phyloP scores from a whole-genome alignment of 2,329 filamentous ascomycete species.

The Xylaria sp. region DNA sequence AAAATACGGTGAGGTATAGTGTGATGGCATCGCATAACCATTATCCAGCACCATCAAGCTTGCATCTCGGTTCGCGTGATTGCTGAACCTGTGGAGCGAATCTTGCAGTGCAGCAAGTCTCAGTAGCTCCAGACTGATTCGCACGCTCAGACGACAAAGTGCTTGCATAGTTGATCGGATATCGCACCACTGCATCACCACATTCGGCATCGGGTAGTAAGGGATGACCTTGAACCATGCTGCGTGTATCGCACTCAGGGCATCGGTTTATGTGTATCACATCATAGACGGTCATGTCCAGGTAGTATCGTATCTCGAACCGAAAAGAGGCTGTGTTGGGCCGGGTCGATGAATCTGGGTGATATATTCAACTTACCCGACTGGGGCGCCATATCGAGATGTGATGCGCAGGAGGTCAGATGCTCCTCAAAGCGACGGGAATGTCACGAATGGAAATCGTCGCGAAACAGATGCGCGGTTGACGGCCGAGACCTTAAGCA shows the following conservation, averaged over 20 bases:
- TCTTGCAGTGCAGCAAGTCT: neutral
- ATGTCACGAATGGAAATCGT: neutral
- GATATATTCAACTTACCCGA: conserved; percentile 24
- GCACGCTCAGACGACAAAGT: neutral
- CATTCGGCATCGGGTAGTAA: neutral
- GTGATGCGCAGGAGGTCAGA: neutral
- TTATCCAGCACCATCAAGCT: neutral
- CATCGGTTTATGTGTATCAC: too few species aligned
- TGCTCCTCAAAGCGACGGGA: conserved; percentile 5
- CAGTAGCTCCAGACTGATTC: neutral
- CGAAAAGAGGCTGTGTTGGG: neutral
- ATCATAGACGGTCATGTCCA: neutral
- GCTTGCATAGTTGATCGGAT: neutral
- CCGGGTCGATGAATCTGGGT: neutral
- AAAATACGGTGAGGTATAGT: too few species aligned
- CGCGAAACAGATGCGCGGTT: neutral
- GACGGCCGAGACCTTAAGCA: neutral
- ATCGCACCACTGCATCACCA: neutral
- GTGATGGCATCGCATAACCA: neutral
- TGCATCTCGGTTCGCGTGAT: neutral
- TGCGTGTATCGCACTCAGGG: neutral
- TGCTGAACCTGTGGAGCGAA: neutral
- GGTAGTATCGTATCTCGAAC: neutral
- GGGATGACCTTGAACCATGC: neutral
- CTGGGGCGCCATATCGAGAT: conserved; percentile 28